Evolutionary conservation across 2,329 filamentous ascomycete genomes (phyloP).

Genomic region (Calonectria hongkongensis): DNA sequence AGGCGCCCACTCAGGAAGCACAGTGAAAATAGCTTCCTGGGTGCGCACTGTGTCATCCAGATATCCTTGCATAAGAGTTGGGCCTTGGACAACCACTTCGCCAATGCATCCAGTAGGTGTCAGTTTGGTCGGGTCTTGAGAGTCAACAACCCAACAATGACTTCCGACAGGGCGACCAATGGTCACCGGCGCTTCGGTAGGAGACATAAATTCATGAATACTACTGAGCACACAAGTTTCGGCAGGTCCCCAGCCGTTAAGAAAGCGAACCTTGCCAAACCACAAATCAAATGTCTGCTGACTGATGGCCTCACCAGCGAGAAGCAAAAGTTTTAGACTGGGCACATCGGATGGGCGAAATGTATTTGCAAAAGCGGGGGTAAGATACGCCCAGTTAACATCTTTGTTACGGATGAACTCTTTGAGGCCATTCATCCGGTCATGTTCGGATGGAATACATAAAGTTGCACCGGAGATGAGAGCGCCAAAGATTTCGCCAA

Average conservation of each 20-base stretch:
- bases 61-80: conserved; percentile 50
- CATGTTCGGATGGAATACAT: conserved; percentile 35
- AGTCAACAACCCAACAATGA: conserved; percentile 47
- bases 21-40: conserved; percentile 53
- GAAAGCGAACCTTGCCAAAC: conserved; percentile 25
- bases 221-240: conserved; percentile 27
- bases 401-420: conserved; percentile 18
- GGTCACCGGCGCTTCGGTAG: background rate
- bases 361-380: conserved; percentile 33
- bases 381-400: conserved; percentile 21
- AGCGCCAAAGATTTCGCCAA: conserved; percentile 35
- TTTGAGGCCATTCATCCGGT: conserved; percentile 29
- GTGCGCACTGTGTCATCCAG: conserved; percentile 48
- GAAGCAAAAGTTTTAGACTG: conserved; percentile 20
- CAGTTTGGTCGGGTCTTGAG: conserved; percentile 3
- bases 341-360: conserved; percentile 29
- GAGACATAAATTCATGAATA: conserved; percentile 13
- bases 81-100: conserved; percentile 29
- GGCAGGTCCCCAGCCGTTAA: conserved; percentile 28
- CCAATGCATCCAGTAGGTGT: conserved; percentile 23
- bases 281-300: conserved; percentile 27
- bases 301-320: conserved; percentile 31
- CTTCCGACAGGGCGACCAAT: conserved; percentile 53
- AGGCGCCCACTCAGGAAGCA: conserved; percentile 49
- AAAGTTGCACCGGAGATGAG: conserved; percentile 38